Evolutionary conservation across 148 eudicot species (phyloP), one percentile per base, ranked within the genome.

Genomic region (Fagopyrum esculentum): DNA sequence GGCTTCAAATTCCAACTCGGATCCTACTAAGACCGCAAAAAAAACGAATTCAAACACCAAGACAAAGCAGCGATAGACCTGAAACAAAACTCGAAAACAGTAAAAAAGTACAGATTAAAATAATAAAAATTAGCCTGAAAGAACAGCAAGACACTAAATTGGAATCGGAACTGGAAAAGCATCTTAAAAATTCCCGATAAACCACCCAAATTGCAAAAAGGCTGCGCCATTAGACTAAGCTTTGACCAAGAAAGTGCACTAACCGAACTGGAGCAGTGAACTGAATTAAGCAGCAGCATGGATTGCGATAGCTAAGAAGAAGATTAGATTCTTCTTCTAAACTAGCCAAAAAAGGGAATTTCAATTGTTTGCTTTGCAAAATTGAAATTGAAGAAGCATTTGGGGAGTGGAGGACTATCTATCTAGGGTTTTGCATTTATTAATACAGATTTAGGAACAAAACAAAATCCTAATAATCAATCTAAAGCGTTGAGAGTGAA

Each of bases 181-280:
- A 82, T 69, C 54, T 72, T 0, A 56, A 48, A 73, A 80, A 77
- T 76, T 76, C 78, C 73, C 75, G 73, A 60, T 75, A 13, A 70
- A 66, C 46, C 10, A 59, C 74, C 57, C 74, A 60, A 69, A 61
- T 44, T 60, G 59, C 3, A 30, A 19, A 44, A 57, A 69, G 60
- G 29, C 60, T 66, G 70, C 70, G 70, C 46, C 69, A 29, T 63
- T 10, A 29, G 71, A 66, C 71, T 43, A 8, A 66, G 6, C 71
- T 35, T 43, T 66, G 46, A 66, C 71, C 71, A 43, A 2, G 19
- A 48, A 11, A 73, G 61, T 73, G 57, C 75, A 49, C 75, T 73
- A 45, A 47, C 74, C 54, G 47, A 35, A 35, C 17, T 68, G 35
- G 47, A 7, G 40, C 51, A 64, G 70, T 64, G 70, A 35, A 30